Conservation (phyloP, 2,329 filamentous ascomycete genomes). For the Cladosporium sp. region DNA sequence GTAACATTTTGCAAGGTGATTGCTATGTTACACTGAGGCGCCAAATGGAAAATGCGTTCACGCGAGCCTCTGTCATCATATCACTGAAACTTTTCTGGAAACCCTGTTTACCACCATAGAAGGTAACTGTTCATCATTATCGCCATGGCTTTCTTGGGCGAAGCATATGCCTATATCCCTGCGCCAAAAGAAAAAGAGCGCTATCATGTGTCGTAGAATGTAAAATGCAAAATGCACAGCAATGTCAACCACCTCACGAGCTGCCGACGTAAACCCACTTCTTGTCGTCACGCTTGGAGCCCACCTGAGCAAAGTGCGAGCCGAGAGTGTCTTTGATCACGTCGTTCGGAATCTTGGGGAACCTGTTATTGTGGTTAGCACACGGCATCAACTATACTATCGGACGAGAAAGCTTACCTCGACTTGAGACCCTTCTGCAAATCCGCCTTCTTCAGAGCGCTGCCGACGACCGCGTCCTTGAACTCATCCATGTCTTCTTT, state of each 20-base stretch:
- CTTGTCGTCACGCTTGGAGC: slow-evolving; percentile 64
- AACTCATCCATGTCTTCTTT: slow-evolving; percentile 66
- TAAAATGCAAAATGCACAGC: slow-evolving; percentile 2
- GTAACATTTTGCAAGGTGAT: not conserved
- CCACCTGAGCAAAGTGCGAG: slow-evolving; percentile 64
- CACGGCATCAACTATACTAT: not conserved
- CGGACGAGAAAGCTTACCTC: slow-evolving; percentile 46
- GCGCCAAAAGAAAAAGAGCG: not conserved
- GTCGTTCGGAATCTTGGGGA: slow-evolving; percentile 69
- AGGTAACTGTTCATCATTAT: not conserved
- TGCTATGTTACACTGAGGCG: not conserved
- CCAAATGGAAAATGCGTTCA: not conserved
- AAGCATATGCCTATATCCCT: not conserved
- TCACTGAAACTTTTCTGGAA: not conserved
- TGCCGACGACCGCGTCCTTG: slow-evolving; percentile 69
- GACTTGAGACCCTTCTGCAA: slow-evolving; percentile 75
- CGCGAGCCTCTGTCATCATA: not conserved
- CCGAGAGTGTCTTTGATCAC: slow-evolving; percentile 72
- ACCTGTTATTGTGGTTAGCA: slow-evolving; percentile 47
- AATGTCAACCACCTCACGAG: not conserved
- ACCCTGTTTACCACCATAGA: not conserved
- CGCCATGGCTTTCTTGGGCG: not conserved
- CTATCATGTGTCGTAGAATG: slow-evolving; percentile 20
- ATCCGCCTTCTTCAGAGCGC: slow-evolving; percentile 72
- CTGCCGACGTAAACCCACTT: slow-evolving; percentile 54